These are phyloP conservation scores for Auricularia cornea DNA, from an alignment of 768 basidiomycete genomes.

Conservation along the genomic window DNA sequence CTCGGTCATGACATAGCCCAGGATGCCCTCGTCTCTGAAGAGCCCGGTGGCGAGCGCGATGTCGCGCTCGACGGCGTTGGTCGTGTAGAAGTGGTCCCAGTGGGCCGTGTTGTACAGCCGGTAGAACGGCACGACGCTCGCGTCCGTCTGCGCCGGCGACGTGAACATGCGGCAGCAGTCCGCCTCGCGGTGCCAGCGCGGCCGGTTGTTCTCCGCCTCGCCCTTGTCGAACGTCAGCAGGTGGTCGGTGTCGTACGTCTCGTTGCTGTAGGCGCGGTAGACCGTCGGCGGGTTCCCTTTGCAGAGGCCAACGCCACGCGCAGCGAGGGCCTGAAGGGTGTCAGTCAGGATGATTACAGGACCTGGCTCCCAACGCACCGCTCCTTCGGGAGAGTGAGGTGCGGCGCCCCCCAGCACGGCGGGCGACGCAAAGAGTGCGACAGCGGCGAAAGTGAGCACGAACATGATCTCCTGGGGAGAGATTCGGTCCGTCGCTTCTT, in stretches of 20 bases:
- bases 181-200: slow-evolving; percentile 7
- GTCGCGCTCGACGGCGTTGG: neutral
- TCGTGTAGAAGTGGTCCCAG: slow-evolving; percentile 14
- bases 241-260: slow-evolving; percentile 4
- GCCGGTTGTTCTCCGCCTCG: slow-evolving; percentile 6
- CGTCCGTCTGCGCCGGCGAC: neutral
- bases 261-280: slow-evolving; percentile 4
- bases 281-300: slow-evolving; percentile 2
- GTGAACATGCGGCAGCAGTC: slow-evolving; percentile 3
- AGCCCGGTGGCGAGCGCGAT: no score
- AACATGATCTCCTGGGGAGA: no score
- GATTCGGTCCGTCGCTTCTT: no score
- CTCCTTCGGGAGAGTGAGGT: no score
- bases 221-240: slow-evolving; percentile 8
- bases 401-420: no score
- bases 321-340: no score
- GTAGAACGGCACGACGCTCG: slow-evolving; percentile 5
- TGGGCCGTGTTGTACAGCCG: slow-evolving; percentile 4
- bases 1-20: no score
- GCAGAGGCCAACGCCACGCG: neutral
- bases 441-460: no score
- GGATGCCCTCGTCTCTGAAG: no score
- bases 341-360: no score
- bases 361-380: no score
- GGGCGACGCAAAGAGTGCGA: no score